Evolutionary conservation across 495 filamentous ascomycete species (phyloP), one percentile per base, ranked within the genome.

Genomic region (Neurospora sp.): DNA sequence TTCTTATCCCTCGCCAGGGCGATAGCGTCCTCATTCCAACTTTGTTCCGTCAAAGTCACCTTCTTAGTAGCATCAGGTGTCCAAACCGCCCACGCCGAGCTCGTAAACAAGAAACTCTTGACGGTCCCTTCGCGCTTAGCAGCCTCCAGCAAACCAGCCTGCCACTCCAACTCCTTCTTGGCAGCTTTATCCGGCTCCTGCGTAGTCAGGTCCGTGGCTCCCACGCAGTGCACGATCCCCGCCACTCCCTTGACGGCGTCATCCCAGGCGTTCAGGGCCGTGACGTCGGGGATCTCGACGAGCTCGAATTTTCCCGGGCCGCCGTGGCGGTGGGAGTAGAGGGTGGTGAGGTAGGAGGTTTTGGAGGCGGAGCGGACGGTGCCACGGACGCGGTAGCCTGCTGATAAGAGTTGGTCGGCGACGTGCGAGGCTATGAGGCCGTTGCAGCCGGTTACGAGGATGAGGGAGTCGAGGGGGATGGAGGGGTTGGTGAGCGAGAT

Each of bases 341-440:
- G 70, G 0, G 61, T 1, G 1, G 39, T 14, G 12, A 78, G 75
- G 70, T 78, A 78, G 27, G 70, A 41, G 37, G 12, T 48, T 17
- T 72, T 73, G 45, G 74, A 8, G 0, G 41, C 12, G 38, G 71
- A 72, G 39, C 88, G 84, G 7, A 84, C 81, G 2, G 87, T 87
- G 37, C 88, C 87, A 16, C 85, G 81, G 22, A 90, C 86, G 17
- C 74, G 75, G 73, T 86, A 89, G 40, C 86, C 86, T 2, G 83
- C 77, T 17, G 76, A 71, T 4, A 90, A 81, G 8, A 89, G 76
- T 27, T 84, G 75, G 75, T 88, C 80, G 69, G 82, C 81, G 17
- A 86, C 76, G 71, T 90, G 85, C n/a, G 83, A 85, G 27, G 78
- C 88, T 71, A 90, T 85, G 74, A 82, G 87, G 69, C 88, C 87